Conservation (phyloP, 331 rosid species). For the Quercus phellos region DNA sequence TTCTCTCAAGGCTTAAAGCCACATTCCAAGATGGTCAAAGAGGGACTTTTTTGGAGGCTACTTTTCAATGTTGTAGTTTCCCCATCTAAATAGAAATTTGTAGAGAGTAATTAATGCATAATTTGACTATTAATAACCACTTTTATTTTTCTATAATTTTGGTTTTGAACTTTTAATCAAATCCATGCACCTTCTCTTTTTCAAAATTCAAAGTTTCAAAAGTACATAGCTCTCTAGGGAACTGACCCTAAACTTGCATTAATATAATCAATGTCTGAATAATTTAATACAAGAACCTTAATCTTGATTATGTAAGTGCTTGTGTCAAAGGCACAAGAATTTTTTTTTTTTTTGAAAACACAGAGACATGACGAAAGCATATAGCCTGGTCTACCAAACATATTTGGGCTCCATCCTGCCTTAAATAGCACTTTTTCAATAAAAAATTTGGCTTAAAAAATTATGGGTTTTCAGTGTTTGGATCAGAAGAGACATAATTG, state of each 20-base stretch:
- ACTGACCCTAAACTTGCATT: slow-evolving; percentile 20
- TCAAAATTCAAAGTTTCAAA: slow-evolving; percentile 20
- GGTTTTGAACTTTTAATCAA: neutral
- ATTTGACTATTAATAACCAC: slow-evolving; percentile 19
- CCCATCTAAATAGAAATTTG: slow-evolving; percentile 7
- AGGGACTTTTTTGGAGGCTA: neutral
- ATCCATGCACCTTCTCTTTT: neutral
- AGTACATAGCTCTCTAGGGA: slow-evolving; percentile 12
- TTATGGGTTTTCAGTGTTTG: slow-evolving; percentile 27
- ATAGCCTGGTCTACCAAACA: slow-evolving; percentile 25
- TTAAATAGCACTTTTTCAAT: slow-evolving; percentile 25
- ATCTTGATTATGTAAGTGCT: neutral
- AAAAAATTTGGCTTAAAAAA: slow-evolving; percentile 20
- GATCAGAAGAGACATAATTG: slow-evolving; percentile 30
- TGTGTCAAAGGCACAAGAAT: neutral
- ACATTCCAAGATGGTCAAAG: slow-evolving; percentile 23
- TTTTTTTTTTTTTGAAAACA: slow-evolving; percentile 6
- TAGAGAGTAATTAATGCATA: slow-evolving; percentile 22
- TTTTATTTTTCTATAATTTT: neutral
- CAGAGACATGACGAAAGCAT: slow-evolving; percentile 41
- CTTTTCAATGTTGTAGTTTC: slow-evolving; percentile 3
- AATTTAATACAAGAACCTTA: neutral
- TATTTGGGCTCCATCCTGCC: slow-evolving; percentile 31
- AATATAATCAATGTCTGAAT: slow-evolving; percentile 7
- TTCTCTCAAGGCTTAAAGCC: neutral